Percentiles rank a stretch among this genome's conserved stretches.
These are phyloP conservation scores for Aspergillus nanangensis DNA, from an alignment of 495 filamentous ascomycete genomes.

Conservation along the genomic window DNA sequence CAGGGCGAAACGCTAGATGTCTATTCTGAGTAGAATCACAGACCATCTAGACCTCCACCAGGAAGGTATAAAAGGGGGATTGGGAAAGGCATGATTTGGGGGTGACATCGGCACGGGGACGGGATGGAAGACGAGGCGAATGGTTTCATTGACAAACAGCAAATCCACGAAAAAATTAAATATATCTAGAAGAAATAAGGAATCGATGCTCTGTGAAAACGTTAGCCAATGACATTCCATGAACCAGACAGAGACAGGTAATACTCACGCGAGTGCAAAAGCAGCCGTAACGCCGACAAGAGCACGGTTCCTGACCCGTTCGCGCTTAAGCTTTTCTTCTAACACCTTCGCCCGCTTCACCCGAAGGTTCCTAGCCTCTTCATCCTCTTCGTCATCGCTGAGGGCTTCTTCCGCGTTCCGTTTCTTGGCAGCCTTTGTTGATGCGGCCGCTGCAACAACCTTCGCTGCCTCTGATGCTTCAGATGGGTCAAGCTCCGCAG, in stretches of 20 bases:
- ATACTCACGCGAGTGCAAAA: conserved; percentile 81
- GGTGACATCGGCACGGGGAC: too few species aligned
- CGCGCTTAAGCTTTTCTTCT: conserved; percentile 70
- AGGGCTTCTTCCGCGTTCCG: conserved; percentile 74
- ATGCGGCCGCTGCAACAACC: not conserved
- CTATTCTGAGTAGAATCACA: not conserved
- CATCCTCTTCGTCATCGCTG: conserved; percentile 48
- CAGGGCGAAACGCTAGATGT: not conserved
- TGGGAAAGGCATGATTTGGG: too few species aligned
- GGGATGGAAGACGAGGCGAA: not conserved
- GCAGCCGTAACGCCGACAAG: conserved; percentile 79
- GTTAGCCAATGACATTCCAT: conserved; percentile 13
- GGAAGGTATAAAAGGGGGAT: not conserved
- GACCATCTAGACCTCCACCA: not conserved
- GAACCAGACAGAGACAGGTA: not conserved
- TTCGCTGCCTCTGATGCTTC: conserved; percentile 27
- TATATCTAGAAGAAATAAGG: conserved; percentile 40
- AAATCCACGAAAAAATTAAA: not conserved
- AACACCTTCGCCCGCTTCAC: conserved; percentile 74
- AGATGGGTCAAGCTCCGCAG: conserved; percentile 24
- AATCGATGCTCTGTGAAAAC: conserved; percentile 33
- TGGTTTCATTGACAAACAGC: not conserved
- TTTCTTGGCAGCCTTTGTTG: conserved; percentile 54
- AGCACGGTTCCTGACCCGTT: conserved; percentile 77
- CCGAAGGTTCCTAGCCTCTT: conserved; percentile 50